Evolutionary conservation across 2,329 filamentous ascomycete species (phyloP).

Genomic region (Aspergillus novofumigatus): DNA sequence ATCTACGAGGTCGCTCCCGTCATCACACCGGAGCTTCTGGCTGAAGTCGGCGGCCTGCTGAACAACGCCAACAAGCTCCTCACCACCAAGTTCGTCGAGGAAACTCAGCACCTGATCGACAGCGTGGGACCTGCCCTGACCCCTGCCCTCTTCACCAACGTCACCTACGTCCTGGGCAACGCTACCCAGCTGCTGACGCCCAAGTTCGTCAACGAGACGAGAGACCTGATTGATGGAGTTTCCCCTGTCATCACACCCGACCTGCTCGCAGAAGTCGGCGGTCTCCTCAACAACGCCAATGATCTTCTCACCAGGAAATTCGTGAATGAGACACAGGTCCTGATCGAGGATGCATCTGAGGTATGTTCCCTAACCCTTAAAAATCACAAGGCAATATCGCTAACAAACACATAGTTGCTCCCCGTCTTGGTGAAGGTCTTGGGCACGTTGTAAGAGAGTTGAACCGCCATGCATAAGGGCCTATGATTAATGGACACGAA

Average conservation of each 20-base stretch:
- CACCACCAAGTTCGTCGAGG: constrained; percentile 23
- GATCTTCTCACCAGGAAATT: constrained; percentile 17
- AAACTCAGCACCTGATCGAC: constrained; percentile 18
- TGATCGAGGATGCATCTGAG: constrained; percentile 27
- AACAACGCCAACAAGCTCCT: constrained; percentile 23
- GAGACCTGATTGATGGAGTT: constrained; percentile 24
- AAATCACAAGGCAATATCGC: not conserved
- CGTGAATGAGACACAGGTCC: constrained; percentile 24
- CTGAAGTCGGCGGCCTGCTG: constrained; percentile 20
- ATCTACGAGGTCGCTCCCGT: constrained; percentile 18
- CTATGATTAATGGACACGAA: constrained; percentile 23
- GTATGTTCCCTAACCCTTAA: constrained; percentile 13
- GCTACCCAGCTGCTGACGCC: constrained; percentile 27
- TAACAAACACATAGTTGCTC: constrained; percentile 22
- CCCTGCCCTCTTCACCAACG: constrained; percentile 25
- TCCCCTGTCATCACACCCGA: constrained; percentile 26
- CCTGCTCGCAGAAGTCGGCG: constrained; percentile 23
- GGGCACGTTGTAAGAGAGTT: constrained; percentile 22
- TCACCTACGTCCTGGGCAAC: constrained; percentile 28
- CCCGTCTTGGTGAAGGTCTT: constrained; percentile 27
- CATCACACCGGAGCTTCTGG: constrained; percentile 19
- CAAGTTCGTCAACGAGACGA: constrained; percentile 28
- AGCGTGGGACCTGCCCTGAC: constrained; percentile 21
- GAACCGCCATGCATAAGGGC: constrained; percentile 7
- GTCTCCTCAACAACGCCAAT: constrained; percentile 15